These are phyloP conservation scores for Didymella keratinophila DNA, from an alignment of 2,329 filamentous ascomycete genomes.

Conservation along the genomic window DNA sequence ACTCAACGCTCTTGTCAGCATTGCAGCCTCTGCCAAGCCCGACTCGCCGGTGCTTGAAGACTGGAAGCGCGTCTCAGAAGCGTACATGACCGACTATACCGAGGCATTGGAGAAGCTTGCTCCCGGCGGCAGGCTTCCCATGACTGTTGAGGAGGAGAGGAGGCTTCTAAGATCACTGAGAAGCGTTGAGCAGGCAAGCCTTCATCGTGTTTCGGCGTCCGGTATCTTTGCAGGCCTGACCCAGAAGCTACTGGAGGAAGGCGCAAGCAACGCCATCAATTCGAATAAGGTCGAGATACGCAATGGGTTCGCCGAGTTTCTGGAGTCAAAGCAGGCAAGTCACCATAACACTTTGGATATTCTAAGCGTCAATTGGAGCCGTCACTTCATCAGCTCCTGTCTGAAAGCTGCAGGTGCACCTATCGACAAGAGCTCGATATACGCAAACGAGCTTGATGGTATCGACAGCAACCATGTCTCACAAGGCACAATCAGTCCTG, in stretches of 20 bases:
- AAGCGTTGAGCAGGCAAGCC: constrained; percentile 52
- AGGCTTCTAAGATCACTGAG: constrained; percentile 49
- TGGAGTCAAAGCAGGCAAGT: constrained; percentile 30
- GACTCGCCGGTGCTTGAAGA: constrained; percentile 27
- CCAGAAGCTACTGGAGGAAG: constrained; percentile 36
- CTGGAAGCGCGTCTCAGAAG: constrained; percentile 52
- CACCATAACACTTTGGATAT: constrained; percentile 39
- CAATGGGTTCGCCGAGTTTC: constrained; percentile 46
- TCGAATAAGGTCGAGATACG: constrained; percentile 48
- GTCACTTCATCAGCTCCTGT: constrained; percentile 50
- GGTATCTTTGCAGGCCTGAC: constrained; percentile 53
- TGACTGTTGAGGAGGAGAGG: constrained; percentile 47
- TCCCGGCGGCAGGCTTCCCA: constrained; percentile 38
- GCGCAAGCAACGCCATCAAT: constrained; percentile 38
- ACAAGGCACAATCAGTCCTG: constrained; percentile 28
- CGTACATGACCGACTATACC: constrained; percentile 54
- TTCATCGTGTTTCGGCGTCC: constrained; percentile 50
- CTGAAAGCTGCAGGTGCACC: constrained; percentile 21
- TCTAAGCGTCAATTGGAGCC: constrained; percentile 60
- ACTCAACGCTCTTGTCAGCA: constrained; percentile 52
- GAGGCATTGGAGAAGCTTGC: constrained; percentile 40
- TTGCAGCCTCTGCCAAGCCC: constrained; percentile 44
- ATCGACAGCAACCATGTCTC: constrained; percentile 23
- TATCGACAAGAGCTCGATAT: constrained; percentile 13
- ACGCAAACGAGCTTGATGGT: constrained; percentile 37